These are phyloP conservation scores for Choanephora cucurbitarum DNA, from an alignment of 371 early-diverging fungal genomes.

Conservation along the genomic window DNA sequence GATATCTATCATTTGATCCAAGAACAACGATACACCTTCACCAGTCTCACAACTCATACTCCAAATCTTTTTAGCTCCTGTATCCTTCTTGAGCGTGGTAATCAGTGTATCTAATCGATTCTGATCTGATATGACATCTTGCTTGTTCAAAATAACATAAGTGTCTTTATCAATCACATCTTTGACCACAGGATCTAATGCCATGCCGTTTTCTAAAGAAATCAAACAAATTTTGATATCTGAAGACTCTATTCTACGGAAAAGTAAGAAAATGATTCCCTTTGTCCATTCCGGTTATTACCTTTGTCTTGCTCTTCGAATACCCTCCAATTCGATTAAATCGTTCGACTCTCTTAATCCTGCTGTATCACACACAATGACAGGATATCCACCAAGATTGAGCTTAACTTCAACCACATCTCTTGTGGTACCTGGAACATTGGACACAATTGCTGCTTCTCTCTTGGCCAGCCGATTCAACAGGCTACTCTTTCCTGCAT, in stretches of 20 bases:
- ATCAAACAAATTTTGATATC: conserved; percentile 59
- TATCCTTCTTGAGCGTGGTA: conserved; percentile 12
- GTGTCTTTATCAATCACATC: conserved; percentile 59
- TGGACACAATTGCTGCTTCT: conserved; percentile 82
- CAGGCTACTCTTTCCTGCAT: conserved; percentile 82
- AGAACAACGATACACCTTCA: conserved; percentile 57
- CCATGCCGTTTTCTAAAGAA: conserved; percentile 23
- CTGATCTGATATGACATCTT: conserved; percentile 41
- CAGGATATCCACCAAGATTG: conserved; percentile 77
- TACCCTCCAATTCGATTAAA: conserved; percentile 74
- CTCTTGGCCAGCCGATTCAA: conserved; percentile 72
- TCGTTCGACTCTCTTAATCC: conserved; percentile 70
- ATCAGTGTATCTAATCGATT: conserved; percentile 1
- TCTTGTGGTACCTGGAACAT: conserved; percentile 80
- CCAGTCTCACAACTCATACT: conserved; percentile 68
- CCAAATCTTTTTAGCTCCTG: conserved; percentile 38
- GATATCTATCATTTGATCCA: conserved; percentile 52
- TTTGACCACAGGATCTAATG: conserved; percentile 47
- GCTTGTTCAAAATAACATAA: conserved; percentile 69
- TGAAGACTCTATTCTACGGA: conserved; percentile 30
- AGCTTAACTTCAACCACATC: conserved; percentile 77
- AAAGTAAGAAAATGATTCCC: too few species aligned
- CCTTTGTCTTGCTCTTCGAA: conserved; percentile 63
- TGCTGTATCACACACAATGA: conserved; percentile 78
- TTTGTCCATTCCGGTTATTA: too few species aligned